These are phyloP conservation scores for Pueraria montana DNA, from an alignment of 306 rosid genomes.

Conservation along the genomic window DNA sequence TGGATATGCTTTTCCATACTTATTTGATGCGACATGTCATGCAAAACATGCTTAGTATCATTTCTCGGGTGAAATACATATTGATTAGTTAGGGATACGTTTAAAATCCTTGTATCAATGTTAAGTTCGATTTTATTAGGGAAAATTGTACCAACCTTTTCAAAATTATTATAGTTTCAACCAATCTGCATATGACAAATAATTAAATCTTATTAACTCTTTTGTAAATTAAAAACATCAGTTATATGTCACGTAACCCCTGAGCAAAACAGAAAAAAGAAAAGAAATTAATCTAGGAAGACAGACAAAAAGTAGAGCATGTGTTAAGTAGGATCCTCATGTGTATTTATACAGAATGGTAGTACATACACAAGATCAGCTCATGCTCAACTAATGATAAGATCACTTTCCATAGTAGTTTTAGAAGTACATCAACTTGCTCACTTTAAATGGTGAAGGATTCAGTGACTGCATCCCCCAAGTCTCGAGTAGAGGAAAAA, in stretches of 20 bases:
- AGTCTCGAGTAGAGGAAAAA: background rate
- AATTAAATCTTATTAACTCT: too few species aligned
- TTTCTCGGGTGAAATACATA: background rate
- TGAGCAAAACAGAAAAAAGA: background rate
- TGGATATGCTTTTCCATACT: background rate
- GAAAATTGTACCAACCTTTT: too few species aligned
- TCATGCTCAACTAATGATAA: background rate
- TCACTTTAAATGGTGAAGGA: background rate
- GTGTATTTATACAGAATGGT: background rate
- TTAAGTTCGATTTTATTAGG: too few species aligned
- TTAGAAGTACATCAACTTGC: background rate
- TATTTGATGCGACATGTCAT: background rate
- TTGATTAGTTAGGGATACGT: background rate
- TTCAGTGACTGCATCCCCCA: background rate
- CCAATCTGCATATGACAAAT: too few species aligned
- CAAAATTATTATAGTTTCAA: too few species aligned
- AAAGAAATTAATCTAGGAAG: background rate
- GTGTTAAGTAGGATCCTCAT: background rate
- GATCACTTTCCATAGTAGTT: background rate
- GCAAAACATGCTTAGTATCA: background rate
- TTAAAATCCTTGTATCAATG: background rate
- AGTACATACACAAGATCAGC: slow-evolving; percentile 8
- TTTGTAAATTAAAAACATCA: too few species aligned
- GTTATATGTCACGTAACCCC: too few species aligned
- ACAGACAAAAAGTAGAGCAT: background rate